A percentile compares a stretch with the other conserved stretches of the same genome.
Conservation (phyloP, 75 land plant species). For the Selaginella moellendorffii region DNA sequence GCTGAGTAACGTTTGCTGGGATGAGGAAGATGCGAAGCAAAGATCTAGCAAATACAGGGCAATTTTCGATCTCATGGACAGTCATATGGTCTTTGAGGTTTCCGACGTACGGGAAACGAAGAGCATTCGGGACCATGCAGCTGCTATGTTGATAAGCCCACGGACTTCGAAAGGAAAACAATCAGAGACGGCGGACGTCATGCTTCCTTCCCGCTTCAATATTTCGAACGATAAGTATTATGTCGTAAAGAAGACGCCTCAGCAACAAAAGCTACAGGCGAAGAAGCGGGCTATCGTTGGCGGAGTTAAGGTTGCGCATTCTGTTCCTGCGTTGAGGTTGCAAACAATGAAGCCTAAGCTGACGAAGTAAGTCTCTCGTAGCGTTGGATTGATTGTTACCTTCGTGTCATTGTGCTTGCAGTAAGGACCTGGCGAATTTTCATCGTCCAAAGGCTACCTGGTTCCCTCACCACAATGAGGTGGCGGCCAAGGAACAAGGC, state of each 20-base stretch:
- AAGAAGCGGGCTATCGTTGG: conserved; percentile 76
- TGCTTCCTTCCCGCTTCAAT: conserved; percentile 44
- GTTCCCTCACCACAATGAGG: conserved; percentile 94
- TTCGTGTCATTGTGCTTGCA: conserved; percentile 24
- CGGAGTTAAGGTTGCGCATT: conserved; percentile 81
- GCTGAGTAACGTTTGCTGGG: conserved; percentile 76
- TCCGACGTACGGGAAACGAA: conserved; percentile 39
- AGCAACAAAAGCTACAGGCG: conserved; percentile 54
- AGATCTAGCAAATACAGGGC: conserved; percentile 22
- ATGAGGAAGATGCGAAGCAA: conserved; percentile 28
- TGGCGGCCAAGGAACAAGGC: conserved; percentile 74
- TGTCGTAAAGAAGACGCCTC: conserved; percentile 58
- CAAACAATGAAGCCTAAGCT: conserved; percentile 92
- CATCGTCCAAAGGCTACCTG: conserved; percentile 95
- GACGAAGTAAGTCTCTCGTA: conserved; percentile 48
- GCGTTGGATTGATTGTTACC: neutral
- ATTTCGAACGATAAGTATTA: conserved; percentile 92
- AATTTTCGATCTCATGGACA: conserved; percentile 79
- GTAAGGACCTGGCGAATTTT: conserved; percentile 94
- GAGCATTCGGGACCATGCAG: conserved; percentile 47
- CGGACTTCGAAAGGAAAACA: conserved; percentile 14
- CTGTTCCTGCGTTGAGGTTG: conserved; percentile 67
- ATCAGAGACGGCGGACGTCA: conserved; percentile 31
- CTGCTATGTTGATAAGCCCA: conserved; percentile 62
- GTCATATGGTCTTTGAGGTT: conserved; percentile 88